Evolutionary conservation across 768 basidiomycete genomes (phyloP), one percentile per base, ranked within the genome.

Genomic region (Pholiota molesta): DNA sequence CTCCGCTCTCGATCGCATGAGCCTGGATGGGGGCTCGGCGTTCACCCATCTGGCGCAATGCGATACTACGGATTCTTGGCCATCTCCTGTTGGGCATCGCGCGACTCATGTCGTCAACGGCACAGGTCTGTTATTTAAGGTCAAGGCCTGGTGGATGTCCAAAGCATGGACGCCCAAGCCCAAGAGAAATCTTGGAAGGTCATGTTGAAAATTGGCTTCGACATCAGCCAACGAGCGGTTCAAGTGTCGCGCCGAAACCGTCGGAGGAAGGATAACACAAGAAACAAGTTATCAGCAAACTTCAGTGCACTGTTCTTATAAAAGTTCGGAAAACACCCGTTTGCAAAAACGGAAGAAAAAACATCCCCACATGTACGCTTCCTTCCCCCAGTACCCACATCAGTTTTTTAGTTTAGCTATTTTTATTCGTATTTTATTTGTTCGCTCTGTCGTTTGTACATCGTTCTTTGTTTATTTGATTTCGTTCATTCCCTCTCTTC

Each of bases 131-230:
- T 21, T 65, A 17, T 65, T 64, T 45, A 69, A 66, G 54, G 39
- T 65, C 39, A 68, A 65, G 53, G 47, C 57, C 10, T 57, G 56
- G 35, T 68, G 68, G 68, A 28, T 65, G 33, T 57, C 65, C 9
- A 61, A 59, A 44, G 23, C 65, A n/a, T 65, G 66, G 65, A 57
- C 59, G 26, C 64, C 62, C 5, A 67, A 61, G 40, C 60, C 57
- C 13, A 64, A 54, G 53, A 59, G 47, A 55, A 35, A 7, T 21
- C 29, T 37, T 8, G 52, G 35, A 26, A 44, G 53, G 16, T 61
- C 65, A 13, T 55, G 33, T n/a, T 55, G 53, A 55, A 5, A 23
- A 23, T 49, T 26, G 23, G 19, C 11, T 49, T 23, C 47, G 47
- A 11, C 5, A 23, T n/a, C 21, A 49, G 10, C 14, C 11, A 16